Evolutionary conservation across 129 eudicot genomes (phyloP).

Genomic region (Ambrosia artemisiifolia): DNA sequence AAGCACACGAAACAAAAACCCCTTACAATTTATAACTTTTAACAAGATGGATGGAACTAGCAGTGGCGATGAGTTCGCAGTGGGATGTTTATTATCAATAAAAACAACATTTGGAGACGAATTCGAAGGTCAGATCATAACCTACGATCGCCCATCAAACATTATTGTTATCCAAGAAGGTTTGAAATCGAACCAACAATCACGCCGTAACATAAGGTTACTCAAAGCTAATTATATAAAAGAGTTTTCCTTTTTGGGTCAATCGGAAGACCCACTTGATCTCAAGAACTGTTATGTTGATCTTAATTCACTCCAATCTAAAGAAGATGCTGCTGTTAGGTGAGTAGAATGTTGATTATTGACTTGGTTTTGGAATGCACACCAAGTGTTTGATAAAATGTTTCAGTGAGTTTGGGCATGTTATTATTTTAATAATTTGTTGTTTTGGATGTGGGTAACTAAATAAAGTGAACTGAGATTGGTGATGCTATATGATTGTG

Average conservation of each 20-base stretch:
- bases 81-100: slow-evolving; percentile 73
- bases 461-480: not conserved
- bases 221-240: slow-evolving; percentile 83
- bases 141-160: slow-evolving; percentile 75
- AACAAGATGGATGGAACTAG: slow-evolving; percentile 48
- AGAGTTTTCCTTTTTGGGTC: slow-evolving; percentile 71
- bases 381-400: slow-evolving; percentile 8
- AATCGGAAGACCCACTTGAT: slow-evolving; percentile 83
- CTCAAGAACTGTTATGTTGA: slow-evolving; percentile 60
- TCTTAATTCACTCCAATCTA: slow-evolving; percentile 67
- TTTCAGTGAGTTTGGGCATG: not conserved
- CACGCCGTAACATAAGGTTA: slow-evolving; percentile 75
- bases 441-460: not conserved
- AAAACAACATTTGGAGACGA: slow-evolving; percentile 90
- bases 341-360: not conserved
- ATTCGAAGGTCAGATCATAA: slow-evolving; percentile 77
- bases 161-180: slow-evolving; percentile 92
- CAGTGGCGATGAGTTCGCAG: slow-evolving; percentile 66
- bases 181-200: slow-evolving; percentile 45
- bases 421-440: not conserved
- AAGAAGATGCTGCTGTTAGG: slow-evolving; percentile 82
- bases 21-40: slow-evolving; percentile 11
- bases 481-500: slow-evolving; percentile 9
- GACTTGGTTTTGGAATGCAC: slow-evolving; percentile 9
- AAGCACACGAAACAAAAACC: slow-evolving; percentile 10